Conservation (phyloP, 306 rosid genomes). For the Senna tora region DNA sequence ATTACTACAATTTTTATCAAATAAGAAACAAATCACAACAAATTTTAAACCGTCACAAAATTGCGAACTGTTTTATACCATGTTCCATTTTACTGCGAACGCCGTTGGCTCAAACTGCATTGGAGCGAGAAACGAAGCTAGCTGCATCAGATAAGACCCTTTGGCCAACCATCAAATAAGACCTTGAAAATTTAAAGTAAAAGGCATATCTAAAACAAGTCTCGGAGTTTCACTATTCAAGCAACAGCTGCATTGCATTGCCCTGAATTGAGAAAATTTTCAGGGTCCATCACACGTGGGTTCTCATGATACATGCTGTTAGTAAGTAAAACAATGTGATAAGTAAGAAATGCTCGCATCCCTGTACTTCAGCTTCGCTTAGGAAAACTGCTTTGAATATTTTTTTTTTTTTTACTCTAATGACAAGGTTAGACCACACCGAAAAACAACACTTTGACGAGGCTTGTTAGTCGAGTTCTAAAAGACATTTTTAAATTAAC, state of each 20-base stretch:
- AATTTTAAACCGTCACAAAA: too few relatives aligned
- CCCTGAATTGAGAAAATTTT: background rate
- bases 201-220: too few relatives aligned
- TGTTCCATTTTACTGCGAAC: background rate
- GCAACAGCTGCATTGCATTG: background rate
- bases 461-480: slow-evolving; percentile 42
- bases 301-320: slow-evolving; percentile 1
- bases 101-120: background rate
- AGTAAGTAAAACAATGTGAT: slow-evolving; percentile 24
- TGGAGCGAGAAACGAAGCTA: background rate
- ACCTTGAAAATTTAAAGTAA: background rate
- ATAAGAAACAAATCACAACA: too few relatives aligned
- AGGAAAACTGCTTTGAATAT: slow-evolving; percentile 16
- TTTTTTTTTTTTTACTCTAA: slow-evolving; percentile 33
- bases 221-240: background rate
- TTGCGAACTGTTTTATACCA: background rate
- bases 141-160: background rate
- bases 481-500: slow-evolving; percentile 12
- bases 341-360: slow-evolving; percentile 30
- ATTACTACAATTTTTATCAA: too few relatives aligned
- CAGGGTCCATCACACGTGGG: background rate
- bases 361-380: slow-evolving; percentile 28
- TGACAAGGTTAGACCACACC: background rate
- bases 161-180: background rate
- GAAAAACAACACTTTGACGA: background rate